A percentile compares a stretch with the other conserved stretches of the same genome.
Conservation (phyloP, 2,329 filamentous ascomycete species). For the Curvularia eragrostidis region DNA sequence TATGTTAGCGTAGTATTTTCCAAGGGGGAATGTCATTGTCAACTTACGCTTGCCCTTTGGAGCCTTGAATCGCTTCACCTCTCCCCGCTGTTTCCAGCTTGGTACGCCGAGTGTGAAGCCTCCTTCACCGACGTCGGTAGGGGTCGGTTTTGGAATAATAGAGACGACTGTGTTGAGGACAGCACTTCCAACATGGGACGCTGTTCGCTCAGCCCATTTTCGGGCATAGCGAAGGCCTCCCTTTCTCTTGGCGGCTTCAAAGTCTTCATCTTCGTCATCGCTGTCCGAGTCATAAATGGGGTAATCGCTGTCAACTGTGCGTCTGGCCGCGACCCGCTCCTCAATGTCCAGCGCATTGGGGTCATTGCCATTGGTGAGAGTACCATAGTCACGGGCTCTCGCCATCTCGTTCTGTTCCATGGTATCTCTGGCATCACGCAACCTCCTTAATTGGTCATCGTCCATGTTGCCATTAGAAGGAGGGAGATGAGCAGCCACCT, state of each 20-base stretch:
- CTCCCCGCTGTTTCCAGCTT: slow-evolving; percentile 47
- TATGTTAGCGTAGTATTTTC: slow-evolving; percentile 15
- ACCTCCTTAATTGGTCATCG: slow-evolving; percentile 55
- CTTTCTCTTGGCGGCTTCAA: slow-evolving; percentile 78
- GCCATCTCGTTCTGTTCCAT: slow-evolving; percentile 60
- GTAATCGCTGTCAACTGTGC: slow-evolving; percentile 71
- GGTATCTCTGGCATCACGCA: slow-evolving; percentile 59
- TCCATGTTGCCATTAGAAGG: slow-evolving; percentile 44
- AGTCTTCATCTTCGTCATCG: slow-evolving; percentile 75
- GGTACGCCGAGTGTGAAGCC: slow-evolving; percentile 55
- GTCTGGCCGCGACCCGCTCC: slow-evolving; percentile 74
- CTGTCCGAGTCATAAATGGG: slow-evolving; percentile 91
- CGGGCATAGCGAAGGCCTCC: slow-evolving; percentile 79
- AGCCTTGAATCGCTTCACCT: slow-evolving; percentile 66
- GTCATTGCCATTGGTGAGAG: slow-evolving; percentile 46
- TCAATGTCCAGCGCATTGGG: slow-evolving; percentile 73
- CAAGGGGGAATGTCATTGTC: neutral
- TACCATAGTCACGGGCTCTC: slow-evolving; percentile 57
- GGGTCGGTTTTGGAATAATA: slow-evolving; percentile 50
- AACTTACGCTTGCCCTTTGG: slow-evolving; percentile 72
- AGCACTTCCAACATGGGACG: slow-evolving; percentile 54
- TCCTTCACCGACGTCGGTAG: slow-evolving; percentile 52
- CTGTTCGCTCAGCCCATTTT: slow-evolving; percentile 58
- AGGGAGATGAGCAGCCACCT: slow-evolving; percentile 45
- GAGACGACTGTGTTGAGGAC: slow-evolving; percentile 34